phyloP scores from a whole-genome alignment of 495 filamentous ascomycete species.

The Aspergillus coremiiformis region DNA sequence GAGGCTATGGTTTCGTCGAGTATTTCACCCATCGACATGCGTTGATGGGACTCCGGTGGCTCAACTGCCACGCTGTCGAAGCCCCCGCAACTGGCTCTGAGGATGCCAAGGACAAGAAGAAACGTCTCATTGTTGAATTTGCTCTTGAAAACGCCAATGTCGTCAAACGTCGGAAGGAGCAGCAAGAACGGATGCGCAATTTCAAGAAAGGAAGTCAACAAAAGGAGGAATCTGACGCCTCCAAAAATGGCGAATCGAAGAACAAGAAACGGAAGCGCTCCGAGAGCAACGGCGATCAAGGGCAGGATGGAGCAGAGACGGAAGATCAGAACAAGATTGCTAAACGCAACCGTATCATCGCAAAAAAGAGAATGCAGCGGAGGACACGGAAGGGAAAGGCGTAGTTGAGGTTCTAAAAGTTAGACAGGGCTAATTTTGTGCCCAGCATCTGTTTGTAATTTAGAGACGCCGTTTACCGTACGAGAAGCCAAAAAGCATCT shows the following conservation, averaged over 20 bases:
- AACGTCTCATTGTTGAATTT: slow-evolving; percentile 89
- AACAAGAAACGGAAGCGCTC: slow-evolving; percentile 36
- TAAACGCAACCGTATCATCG: slow-evolving; percentile 59
- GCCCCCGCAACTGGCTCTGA: slow-evolving; percentile 25
- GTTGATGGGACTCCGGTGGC: slow-evolving; percentile 87
- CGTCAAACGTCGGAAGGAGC: slow-evolving; percentile 65
- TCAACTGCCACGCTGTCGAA: slow-evolving; percentile 75
- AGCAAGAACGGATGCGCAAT: slow-evolving; percentile 52
- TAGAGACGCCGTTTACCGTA: background rate
- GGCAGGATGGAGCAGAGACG: slow-evolving; percentile 20
- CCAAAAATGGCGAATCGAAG: slow-evolving; percentile 6
- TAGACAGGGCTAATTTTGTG: slow-evolving; percentile 9
- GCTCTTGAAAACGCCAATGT: slow-evolving; percentile 98
- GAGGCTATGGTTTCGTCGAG: slow-evolving; percentile 97
- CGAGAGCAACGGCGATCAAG: slow-evolving; percentile 23
- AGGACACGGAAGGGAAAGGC: slow-evolving; percentile 41
- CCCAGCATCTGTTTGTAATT: slow-evolving; percentile 1
- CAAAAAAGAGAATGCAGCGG: slow-evolving; percentile 57
- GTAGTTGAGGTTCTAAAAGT: slow-evolving; percentile 13
- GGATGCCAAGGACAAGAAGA: slow-evolving; percentile 54
- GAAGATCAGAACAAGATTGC: slow-evolving; percentile 49
- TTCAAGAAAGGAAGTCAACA: slow-evolving; percentile 19
- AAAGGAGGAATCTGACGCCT: slow-evolving; percentile 21
- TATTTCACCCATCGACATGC: slow-evolving; percentile 91
- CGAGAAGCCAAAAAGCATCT: slow-evolving; percentile 15